Evolutionary conservation across 345 rosid genomes (phyloP).

Genomic region (Luvunga scandens): DNA sequence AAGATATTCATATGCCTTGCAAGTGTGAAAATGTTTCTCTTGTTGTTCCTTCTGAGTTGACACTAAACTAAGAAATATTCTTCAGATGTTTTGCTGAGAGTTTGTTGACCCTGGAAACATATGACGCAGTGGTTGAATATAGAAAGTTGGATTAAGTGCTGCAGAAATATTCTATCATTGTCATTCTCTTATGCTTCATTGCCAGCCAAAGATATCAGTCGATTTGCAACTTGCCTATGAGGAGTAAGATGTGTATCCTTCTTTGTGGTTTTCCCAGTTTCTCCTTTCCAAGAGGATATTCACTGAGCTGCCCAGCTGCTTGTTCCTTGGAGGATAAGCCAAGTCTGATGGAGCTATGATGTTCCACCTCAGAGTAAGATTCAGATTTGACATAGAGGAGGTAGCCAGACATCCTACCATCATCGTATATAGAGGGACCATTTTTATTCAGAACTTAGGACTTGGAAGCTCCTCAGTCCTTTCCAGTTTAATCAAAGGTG

Average conservation of each 20-base stretch:
- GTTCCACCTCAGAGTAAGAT: not conserved
- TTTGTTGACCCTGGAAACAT: slow-evolving; percentile 58
- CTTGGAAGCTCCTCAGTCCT: not conserved
- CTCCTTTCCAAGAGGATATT: not conserved
- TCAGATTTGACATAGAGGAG: not conserved
- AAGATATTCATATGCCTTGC: not conserved
- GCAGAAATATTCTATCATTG: not conserved
- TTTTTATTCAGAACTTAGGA: not conserved
- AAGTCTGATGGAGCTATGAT: not conserved
- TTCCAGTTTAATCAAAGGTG: not conserved
- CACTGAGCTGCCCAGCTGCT: not conserved
- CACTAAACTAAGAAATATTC: slow-evolving; percentile 5
- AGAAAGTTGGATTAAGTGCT: slow-evolving; percentile 21
- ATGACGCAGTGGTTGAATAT: slow-evolving; percentile 62
- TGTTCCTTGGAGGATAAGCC: not conserved
- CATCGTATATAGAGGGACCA: not conserved
- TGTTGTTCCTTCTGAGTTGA: not conserved
- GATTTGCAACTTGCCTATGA: not conserved
- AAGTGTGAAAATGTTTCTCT: not conserved
- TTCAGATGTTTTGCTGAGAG: slow-evolving; percentile 65
- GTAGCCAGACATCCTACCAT: not conserved
- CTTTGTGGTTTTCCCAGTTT: not conserved
- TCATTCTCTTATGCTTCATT: not conserved
- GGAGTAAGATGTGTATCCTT: not conserved
- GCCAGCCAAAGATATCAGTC: not conserved